Base-by-base conservation (phyloP, 2,329 filamentous ascomycete genomes). In the Epichloe coenophiala region DNA sequence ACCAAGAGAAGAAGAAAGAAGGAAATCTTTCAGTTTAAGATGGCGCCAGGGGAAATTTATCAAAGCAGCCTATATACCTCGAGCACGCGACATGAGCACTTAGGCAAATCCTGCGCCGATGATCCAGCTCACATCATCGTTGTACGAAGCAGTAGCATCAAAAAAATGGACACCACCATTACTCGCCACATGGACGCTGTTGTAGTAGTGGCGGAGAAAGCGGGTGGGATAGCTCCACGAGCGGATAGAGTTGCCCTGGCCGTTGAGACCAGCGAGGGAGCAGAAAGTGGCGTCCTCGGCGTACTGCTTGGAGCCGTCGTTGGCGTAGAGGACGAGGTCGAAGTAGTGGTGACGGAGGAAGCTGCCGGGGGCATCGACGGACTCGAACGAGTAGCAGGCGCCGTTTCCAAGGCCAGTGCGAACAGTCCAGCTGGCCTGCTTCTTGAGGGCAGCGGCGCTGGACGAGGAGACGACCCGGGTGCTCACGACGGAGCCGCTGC, bases 271-370 rank as follows among this genome's bases (percentile, higher is more conserved):
- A 1, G 69, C 52, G 60, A 75, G 69, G 0, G 77, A 68, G 59
- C 80, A 83, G 63, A 83, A 83, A 0, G 80, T 83, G 7, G 80
- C 77, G 45, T 83, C 80, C 56, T 83, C 78, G 4, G 64, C 38
- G 63, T 83, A 81, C 48, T 67, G 63, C 67, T 81, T 80, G 50
- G 67, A 68, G 49, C 71, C 71, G 54, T 83, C 80, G 54, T 73
- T 72, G 51, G 71, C 68, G 41, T 67, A 62, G 44, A 83, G 55
- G 36, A 61, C 45, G 1, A 83, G 72, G 31, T 21, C 68, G 48
- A 80, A 83, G 62, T 74, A 59, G 54, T 61, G 68, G 65, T 83
- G 79, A 0, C 79, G 69, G 4, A 83, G 67, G 59, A 70, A 84
- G 64, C 73, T 78, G 3, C 79, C 79, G 2, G 79, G 65, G 0